Conservation (phyloP, 768 basidiomycete genomes). For the Tricholoma sp. region DNA sequence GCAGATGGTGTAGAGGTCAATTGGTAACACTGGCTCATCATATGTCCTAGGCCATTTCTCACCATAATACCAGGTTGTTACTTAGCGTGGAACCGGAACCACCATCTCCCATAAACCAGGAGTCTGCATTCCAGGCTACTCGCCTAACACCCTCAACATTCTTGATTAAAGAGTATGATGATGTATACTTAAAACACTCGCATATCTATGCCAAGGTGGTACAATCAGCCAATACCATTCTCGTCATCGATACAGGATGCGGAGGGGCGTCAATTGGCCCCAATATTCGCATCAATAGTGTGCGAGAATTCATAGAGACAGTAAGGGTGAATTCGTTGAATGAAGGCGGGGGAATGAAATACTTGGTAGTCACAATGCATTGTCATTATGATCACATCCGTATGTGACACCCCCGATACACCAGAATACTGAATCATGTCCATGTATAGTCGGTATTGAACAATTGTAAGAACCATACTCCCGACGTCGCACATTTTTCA, state of each 20-base stretch:
- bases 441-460: conserved; percentile 40
- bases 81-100: neutral
- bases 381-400: conserved; percentile 58
- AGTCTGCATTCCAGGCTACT: conserved; percentile 23
- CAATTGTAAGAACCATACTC: conserved; percentile 32
- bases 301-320: conserved; percentile 47
- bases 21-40: neutral
- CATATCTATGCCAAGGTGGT: conserved; percentile 50
- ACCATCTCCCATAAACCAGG: neutral
- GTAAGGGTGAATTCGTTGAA: conserved; percentile 41
- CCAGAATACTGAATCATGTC: neutral
- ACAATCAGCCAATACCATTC: conserved; percentile 32
- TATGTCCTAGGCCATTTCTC: neutral
- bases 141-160: conserved; percentile 27
- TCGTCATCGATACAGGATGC: conserved; percentile 53
- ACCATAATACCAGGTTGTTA: neutral
- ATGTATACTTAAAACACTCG: conserved; percentile 46
- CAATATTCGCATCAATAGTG: conserved; percentile 33
- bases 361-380: conserved; percentile 46
- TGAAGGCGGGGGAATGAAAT: conserved; percentile 32
- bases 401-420: conserved; percentile 23
- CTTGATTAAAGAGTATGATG: conserved; percentile 46
- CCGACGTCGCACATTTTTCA: neutral
- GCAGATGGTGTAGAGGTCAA: neutral
- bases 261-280: conserved; percentile 41